Percentiles rank a stretch among this genome's conserved stretches.
Conservation (phyloP, 495 filamentous ascomycete genomes). For the Penicillium diatomitis region DNA sequence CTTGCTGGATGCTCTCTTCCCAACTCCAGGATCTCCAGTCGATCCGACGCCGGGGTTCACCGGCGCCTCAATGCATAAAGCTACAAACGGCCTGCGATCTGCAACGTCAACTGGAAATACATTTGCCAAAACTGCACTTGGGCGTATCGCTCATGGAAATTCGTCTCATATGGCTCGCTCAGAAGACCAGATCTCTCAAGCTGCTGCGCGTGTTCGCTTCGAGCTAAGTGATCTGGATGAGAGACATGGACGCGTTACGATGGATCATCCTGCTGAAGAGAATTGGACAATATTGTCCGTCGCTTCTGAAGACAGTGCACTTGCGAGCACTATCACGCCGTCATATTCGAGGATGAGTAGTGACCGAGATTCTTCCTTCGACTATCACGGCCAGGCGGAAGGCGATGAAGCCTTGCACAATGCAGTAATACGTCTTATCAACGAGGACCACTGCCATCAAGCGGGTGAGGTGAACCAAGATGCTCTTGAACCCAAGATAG, state of each 20-base stretch:
- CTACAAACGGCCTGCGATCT: too few relatives aligned
- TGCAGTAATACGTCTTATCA: slow-evolving; percentile 70
- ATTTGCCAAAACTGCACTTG: too few relatives aligned
- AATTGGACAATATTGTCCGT: slow-evolving; percentile 60
- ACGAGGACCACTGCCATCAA: slow-evolving; percentile 59
- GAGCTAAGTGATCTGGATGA: slow-evolving; percentile 34
- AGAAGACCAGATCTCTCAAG: slow-evolving; percentile 19
- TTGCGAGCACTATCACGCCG: slow-evolving; percentile 54
- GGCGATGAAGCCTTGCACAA: slow-evolving; percentile 78
- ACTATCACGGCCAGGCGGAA: slow-evolving; percentile 61
- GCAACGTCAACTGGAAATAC: too few relatives aligned
- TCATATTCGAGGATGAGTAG: slow-evolving; percentile 2
- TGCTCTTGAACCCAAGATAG: background rate
- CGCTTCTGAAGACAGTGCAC: slow-evolving; percentile 55
- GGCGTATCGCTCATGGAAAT: slow-evolving; percentile 6
- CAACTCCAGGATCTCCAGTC: slow-evolving; percentile 15
- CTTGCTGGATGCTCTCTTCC: slow-evolving; percentile 36
- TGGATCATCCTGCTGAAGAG: slow-evolving; percentile 35
- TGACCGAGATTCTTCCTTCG: slow-evolving; percentile 52
- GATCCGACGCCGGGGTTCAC: slow-evolving; percentile 18
- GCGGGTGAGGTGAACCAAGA: slow-evolving; percentile 9
- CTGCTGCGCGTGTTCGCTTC: slow-evolving; percentile 36
- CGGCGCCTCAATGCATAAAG: background rate
- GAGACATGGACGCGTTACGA: slow-evolving; percentile 19
- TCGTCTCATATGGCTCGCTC: slow-evolving; percentile 16